Evolutionary conservation across 2,329 filamentous ascomycete genomes (phyloP).

Genomic region (Keithomyces neogunnii): DNA sequence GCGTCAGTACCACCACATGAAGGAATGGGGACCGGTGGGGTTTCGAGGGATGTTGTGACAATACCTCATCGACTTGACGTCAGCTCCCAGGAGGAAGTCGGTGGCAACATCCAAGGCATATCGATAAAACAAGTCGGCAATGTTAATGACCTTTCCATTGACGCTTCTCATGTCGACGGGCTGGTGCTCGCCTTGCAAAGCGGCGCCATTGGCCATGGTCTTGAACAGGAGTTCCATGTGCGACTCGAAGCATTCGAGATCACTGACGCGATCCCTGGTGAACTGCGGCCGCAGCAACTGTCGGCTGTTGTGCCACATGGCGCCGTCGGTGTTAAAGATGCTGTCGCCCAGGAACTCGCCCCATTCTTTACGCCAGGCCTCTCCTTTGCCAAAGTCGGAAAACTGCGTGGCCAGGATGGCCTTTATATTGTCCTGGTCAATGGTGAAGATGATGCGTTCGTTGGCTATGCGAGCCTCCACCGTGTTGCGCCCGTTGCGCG

Average conservation of each 20-base stretch:
- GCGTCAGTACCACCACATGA: conserved; percentile 28
- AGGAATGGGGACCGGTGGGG: no score
- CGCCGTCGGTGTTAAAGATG: conserved; percentile 73
- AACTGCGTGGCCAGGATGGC: conserved; percentile 48
- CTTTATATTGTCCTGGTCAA: conserved; percentile 50
- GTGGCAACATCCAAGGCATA: conserved; percentile 79
- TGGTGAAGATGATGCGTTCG: conserved; percentile 32
- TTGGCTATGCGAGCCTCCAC: conserved; percentile 54
- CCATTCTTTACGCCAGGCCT: conserved; percentile 32
- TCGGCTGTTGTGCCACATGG: conserved; percentile 71
- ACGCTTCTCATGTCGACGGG: conserved; percentile 54
- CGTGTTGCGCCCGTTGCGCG: conserved; percentile 40
- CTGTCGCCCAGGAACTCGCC: conserved; percentile 43
- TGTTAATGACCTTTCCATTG: conserved; percentile 56
- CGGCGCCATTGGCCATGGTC: conserved; percentile 52
- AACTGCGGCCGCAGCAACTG: conserved; percentile 81
- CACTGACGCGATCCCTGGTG: conserved; percentile 72
- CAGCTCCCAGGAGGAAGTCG: conserved; percentile 75
- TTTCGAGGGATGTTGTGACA: conserved; percentile 2
- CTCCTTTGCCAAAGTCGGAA: conserved; percentile 41
- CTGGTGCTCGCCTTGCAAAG: conserved; percentile 51
- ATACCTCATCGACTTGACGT: conserved; percentile 55
- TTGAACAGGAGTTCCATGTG: conserved; percentile 69
- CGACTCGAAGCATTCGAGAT: conserved; percentile 71
- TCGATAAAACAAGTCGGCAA: conserved; percentile 74